phyloP scores from a whole-genome alignment of 306 rosid species.

The Vicia sativa region DNA sequence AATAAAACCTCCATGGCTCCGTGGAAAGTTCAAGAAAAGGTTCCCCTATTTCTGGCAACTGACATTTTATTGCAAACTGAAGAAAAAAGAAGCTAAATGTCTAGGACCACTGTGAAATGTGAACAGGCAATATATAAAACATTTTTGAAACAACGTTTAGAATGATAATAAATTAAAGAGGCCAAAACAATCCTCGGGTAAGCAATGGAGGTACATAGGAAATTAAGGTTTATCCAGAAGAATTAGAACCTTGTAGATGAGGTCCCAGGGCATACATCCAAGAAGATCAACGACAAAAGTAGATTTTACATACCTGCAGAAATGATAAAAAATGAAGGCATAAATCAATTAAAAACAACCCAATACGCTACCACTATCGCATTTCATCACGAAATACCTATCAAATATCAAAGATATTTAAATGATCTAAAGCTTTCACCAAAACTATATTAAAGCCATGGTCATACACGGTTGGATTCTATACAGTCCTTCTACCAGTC shows the following conservation, averaged over 20 bases:
- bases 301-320: slow-evolving; percentile 78
- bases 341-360: slow-evolving; percentile 11
- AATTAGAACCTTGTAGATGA: slow-evolving; percentile 72
- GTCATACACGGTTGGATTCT: too few relatives aligned
- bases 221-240: slow-evolving; percentile 25
- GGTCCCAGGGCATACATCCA: slow-evolving; percentile 96
- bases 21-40: not conserved
- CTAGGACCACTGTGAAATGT: slow-evolving; percentile 6
- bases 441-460: too few relatives aligned
- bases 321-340: slow-evolving; percentile 12
- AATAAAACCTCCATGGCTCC: not conserved
- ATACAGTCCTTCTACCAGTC: too few relatives aligned
- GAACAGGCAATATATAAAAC: not conserved
- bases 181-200: slow-evolving; percentile 23
- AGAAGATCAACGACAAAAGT: slow-evolving; percentile 73
- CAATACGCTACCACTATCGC: not conserved
- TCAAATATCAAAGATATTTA: too few relatives aligned
- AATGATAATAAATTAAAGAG: not conserved
- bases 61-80: slow-evolving; percentile 29
- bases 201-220: not conserved
- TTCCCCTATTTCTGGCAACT: slow-evolving; percentile 1
- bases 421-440: too few relatives aligned
- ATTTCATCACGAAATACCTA: not conserved
- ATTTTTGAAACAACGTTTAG: not conserved
- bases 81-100: slow-evolving; percentile 18